phyloP scores from a whole-genome alignment of 2,329 filamentous ascomycete species.

The Colletotrichum tanaceti region DNA sequence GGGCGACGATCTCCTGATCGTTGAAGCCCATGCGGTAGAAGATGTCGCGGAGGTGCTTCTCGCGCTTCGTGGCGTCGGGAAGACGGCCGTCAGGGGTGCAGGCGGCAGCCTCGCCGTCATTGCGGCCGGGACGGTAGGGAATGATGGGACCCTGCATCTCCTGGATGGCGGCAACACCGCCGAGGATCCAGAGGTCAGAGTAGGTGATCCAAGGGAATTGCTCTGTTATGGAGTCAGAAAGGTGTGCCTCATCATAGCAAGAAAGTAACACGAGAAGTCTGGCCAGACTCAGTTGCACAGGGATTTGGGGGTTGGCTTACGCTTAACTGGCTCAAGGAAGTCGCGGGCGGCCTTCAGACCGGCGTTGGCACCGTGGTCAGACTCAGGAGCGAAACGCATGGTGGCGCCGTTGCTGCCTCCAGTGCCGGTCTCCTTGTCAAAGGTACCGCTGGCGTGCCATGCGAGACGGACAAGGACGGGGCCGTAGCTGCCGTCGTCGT shows the following conservation, averaged over 20 bases:
- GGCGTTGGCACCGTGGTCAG: slow-evolving; percentile 92
- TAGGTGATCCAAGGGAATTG: slow-evolving; percentile 96
- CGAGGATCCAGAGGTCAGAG: slow-evolving; percentile 96
- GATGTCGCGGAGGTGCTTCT: slow-evolving; percentile 87
- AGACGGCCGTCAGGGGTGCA: slow-evolving; percentile 95
- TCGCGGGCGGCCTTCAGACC: slow-evolving; percentile 87
- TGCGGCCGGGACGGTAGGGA: slow-evolving; percentile 88
- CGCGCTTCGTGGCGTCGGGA: slow-evolving; percentile 81
- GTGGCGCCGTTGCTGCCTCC: slow-evolving; percentile 96
- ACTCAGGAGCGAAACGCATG: slow-evolving; percentile 94
- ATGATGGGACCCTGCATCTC: slow-evolving; percentile 93
- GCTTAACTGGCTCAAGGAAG: slow-evolving; percentile 93
- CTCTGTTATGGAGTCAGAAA: slow-evolving; percentile 52
- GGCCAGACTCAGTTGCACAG: background rate
- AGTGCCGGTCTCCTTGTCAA: slow-evolving; percentile 86
- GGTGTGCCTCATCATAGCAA: background rate
- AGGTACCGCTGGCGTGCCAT: slow-evolving; percentile 95
- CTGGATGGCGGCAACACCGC: slow-evolving; percentile 86
- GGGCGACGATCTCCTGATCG: slow-evolving; percentile 94
- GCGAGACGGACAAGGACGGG: slow-evolving; percentile 90
- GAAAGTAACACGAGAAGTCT: background rate
- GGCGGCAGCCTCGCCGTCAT: slow-evolving; percentile 80
- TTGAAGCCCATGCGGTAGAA: slow-evolving; percentile 98
- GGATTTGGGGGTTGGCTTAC: slow-evolving; percentile 55
- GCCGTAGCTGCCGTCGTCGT: slow-evolving; percentile 96